These are phyloP conservation scores for Diplodia intermedia DNA, from an alignment of 2,329 filamentous ascomycete genomes.

Conservation along the genomic window DNA sequence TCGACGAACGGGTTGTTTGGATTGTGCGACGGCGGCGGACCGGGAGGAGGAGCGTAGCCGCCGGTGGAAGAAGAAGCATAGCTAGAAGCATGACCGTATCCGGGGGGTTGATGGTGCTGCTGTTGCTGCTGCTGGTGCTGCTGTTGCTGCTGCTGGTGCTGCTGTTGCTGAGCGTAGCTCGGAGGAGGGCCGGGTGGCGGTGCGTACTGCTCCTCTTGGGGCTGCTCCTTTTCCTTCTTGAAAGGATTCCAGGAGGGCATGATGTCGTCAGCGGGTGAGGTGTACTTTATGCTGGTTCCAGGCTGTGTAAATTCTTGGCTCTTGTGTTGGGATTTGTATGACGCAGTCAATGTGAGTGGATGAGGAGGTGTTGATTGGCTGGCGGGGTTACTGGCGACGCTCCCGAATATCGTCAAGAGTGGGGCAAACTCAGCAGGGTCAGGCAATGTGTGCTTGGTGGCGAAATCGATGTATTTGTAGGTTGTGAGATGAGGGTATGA, in stretches of 20 bases:
- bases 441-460: neutral
- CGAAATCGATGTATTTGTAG: conserved; percentile 3
- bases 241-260: conserved; percentile 26
- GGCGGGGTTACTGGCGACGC: neutral
- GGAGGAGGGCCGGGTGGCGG: conserved; percentile 36
- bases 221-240: conserved; percentile 24
- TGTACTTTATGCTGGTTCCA: neutral
- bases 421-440: neutral
- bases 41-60: conserved; percentile 38
- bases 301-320: neutral
- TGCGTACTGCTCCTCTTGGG: conserved; percentile 30
- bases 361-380: neutral
- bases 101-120: conserved; percentile 26
- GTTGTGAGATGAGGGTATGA: neutral
- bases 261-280: neutral
- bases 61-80: conserved; percentile 16
- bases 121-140: conserved; percentile 37
- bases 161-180: conserved; percentile 32
- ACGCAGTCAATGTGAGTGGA: neutral
- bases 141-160: too few species aligned
- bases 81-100: conserved; percentile 34
- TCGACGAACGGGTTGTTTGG: conserved; percentile 16
- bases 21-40: conserved; percentile 34
- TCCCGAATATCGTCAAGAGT: neutral
- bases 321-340: neutral